Conservation (phyloP, 495 filamentous ascomycete species). For the Penicillium maclennaniae region DNA sequence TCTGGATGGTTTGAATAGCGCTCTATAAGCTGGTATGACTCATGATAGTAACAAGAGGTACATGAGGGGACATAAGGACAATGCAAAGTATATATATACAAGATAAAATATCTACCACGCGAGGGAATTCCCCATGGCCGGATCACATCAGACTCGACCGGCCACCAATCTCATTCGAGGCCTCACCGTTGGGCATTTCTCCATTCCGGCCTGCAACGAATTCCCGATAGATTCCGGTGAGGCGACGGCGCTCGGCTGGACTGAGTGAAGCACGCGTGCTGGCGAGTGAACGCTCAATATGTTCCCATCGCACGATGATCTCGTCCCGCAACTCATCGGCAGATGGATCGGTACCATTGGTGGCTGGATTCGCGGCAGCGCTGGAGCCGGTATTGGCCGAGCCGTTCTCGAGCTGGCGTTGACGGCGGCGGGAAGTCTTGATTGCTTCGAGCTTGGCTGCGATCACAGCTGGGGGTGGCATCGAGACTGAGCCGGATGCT, state of each 20-base stretch:
- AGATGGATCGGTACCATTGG: slow-evolving; percentile 26
- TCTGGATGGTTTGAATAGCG: too few species aligned
- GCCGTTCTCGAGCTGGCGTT: slow-evolving; percentile 50
- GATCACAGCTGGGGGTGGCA: slow-evolving; percentile 66
- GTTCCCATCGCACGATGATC: slow-evolving; percentile 82
- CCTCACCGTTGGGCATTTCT: slow-evolving; percentile 90
- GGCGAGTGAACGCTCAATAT: slow-evolving; percentile 71
- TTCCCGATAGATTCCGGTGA: slow-evolving; percentile 81
- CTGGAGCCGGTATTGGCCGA: slow-evolving; percentile 17
- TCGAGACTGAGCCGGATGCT: slow-evolving; percentile 38
- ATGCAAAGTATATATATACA: slow-evolving; percentile 21
- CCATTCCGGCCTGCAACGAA: slow-evolving; percentile 89
- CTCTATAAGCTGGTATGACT: not conserved
- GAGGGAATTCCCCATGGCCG: not conserved
- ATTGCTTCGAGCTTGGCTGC: slow-evolving; percentile 70
- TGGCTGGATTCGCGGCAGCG: slow-evolving; percentile 13
- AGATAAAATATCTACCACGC: slow-evolving; percentile 7
- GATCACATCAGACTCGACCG: slow-evolving; percentile 86
- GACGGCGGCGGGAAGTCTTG: slow-evolving; percentile 61
- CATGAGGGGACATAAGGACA: slow-evolving; percentile 1
- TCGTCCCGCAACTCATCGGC: slow-evolving; percentile 52
- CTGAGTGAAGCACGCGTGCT: slow-evolving; percentile 84
- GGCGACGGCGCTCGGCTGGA: slow-evolving; percentile 62
- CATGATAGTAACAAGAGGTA: slow-evolving; percentile 2
- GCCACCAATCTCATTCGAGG: slow-evolving; percentile 84